Evolutionary conservation across 345 rosid genomes (phyloP).

Genomic region (Hibiscus mutabilis): DNA sequence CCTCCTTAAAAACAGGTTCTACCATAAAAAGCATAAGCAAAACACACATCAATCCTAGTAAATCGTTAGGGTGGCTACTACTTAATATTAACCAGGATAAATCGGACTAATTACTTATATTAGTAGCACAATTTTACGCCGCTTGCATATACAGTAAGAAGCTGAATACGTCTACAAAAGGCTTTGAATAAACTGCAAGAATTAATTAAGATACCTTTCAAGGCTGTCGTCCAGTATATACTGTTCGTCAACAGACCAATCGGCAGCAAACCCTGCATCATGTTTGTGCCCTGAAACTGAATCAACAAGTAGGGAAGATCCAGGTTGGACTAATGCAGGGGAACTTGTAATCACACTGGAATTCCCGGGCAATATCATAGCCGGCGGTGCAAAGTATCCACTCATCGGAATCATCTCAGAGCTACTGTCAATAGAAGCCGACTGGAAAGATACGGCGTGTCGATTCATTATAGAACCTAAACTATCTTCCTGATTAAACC

Average conservation of each 20-base stretch:
- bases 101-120: not conserved
- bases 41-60: not conserved
- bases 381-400: slow-evolving; percentile 32
- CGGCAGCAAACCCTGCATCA: slow-evolving; percentile 58
- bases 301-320: slow-evolving; percentile 52
- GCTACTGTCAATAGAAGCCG: slow-evolving; percentile 29
- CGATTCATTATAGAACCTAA: slow-evolving; percentile 33
- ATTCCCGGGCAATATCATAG: slow-evolving; percentile 31
- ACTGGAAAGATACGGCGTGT: slow-evolving; percentile 51
- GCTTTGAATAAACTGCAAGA: not conserved
- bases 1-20: not conserved
- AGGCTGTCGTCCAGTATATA: slow-evolving; percentile 61
- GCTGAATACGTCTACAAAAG: not conserved
- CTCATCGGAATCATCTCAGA: slow-evolving; percentile 49
- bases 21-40: not conserved
- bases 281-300: slow-evolving; percentile 46
- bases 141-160: not conserved
- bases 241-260: slow-evolving; percentile 83
- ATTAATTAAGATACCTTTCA: slow-evolving; percentile 34
- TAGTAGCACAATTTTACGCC: not conserved
- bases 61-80: not conserved
- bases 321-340: slow-evolving; percentile 28
- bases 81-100: not conserved
- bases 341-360: slow-evolving; percentile 27
- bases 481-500: slow-evolving; percentile 31